phyloP scores from a whole-genome alignment of 768 basidiomycete genomes.

The Naganishia vishniacii region DNA sequence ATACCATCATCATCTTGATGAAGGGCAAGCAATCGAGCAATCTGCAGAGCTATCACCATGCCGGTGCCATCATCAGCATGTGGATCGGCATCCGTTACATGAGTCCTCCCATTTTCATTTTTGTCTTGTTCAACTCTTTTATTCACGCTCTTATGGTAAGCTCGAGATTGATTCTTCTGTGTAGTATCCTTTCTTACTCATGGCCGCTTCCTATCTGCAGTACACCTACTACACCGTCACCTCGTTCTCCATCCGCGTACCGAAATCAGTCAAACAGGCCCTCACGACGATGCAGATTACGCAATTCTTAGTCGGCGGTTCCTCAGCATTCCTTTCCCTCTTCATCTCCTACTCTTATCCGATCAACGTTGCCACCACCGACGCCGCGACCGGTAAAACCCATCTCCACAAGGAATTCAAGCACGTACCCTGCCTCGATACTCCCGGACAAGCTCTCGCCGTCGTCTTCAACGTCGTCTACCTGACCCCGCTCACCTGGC shows the following conservation, averaged over 20 bases:
- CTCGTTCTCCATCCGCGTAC: slow-evolving; percentile 35
- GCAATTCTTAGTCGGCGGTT: slow-evolving; percentile 34
- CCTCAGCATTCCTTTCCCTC: slow-evolving; percentile 22
- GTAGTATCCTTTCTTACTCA: neutral
- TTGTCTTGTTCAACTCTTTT: slow-evolving; percentile 37
- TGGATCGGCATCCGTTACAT: slow-evolving; percentile 30
- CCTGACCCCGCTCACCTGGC: slow-evolving; percentile 33
- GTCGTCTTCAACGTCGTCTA: slow-evolving; percentile 36
- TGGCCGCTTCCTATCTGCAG: neutral
- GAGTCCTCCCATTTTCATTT: slow-evolving; percentile 31
- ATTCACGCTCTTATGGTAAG: slow-evolving; percentile 32
- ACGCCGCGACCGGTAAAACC: neutral
- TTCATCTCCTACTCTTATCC: slow-evolving; percentile 28
- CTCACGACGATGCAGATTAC: slow-evolving; percentile 36
- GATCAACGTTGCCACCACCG: neutral
- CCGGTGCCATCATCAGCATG: slow-evolving; percentile 36
- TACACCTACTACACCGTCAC: slow-evolving; percentile 40
- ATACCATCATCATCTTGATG: slow-evolving; percentile 37
- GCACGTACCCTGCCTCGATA: slow-evolving; percentile 30
- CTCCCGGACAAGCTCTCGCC: slow-evolving; percentile 29
- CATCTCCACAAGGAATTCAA: slow-evolving; percentile 7
- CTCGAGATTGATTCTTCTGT: neutral
- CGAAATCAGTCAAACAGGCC: slow-evolving; percentile 35
- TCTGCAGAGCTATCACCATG: slow-evolving; percentile 40
- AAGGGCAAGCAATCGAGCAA: slow-evolving; percentile 39